Percentiles rank a stretch among this genome's conserved stretches.
phyloP scores from a whole-genome alignment of 1,284 basidiomycete genomes.

The Pholiota adiposa region DNA sequence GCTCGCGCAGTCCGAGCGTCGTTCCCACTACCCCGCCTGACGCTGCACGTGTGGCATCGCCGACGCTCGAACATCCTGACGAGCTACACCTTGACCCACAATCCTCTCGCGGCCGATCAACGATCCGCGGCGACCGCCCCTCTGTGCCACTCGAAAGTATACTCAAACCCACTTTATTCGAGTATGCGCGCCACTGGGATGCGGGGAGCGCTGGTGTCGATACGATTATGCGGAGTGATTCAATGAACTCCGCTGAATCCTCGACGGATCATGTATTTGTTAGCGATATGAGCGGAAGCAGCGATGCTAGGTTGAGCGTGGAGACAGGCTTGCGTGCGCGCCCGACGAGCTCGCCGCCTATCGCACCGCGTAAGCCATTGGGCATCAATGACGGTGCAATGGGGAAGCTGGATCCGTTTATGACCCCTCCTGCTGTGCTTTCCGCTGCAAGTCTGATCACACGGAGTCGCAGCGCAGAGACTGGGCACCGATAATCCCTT shows the following conservation, averaged over 20 bases:
- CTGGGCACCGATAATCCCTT: background rate
- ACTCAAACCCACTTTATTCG: background rate
- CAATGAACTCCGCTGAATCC: background rate
- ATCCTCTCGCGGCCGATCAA: constrained; percentile 16
- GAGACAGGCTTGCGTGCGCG: constrained; percentile 9
- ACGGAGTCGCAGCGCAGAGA: constrained; percentile 18
- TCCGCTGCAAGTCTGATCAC: constrained; percentile 6
- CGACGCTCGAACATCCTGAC: constrained; percentile 27
- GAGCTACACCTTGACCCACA: constrained; percentile 26
- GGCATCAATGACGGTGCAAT: background rate
- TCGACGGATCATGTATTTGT: background rate
- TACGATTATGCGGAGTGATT: constrained; percentile 1
- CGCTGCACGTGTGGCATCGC: constrained; percentile 16
- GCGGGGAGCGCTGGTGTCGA: background rate
- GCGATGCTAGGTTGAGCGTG: background rate
- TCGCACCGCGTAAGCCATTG: constrained; percentile 6
- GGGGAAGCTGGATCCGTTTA: constrained; percentile 5
- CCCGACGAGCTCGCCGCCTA: constrained; percentile 17
- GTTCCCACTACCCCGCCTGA: constrained; percentile 45
- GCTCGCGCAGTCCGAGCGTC: constrained; percentile 44
- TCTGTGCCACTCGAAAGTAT: background rate
- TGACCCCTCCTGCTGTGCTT: constrained; percentile 4
- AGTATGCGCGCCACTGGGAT: background rate
- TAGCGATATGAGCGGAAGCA: background rate
- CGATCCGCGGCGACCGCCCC: constrained; percentile 4